phyloP scores from a whole-genome alignment of 176 grass and related monocot species.

The Zoysia japonica region DNA sequence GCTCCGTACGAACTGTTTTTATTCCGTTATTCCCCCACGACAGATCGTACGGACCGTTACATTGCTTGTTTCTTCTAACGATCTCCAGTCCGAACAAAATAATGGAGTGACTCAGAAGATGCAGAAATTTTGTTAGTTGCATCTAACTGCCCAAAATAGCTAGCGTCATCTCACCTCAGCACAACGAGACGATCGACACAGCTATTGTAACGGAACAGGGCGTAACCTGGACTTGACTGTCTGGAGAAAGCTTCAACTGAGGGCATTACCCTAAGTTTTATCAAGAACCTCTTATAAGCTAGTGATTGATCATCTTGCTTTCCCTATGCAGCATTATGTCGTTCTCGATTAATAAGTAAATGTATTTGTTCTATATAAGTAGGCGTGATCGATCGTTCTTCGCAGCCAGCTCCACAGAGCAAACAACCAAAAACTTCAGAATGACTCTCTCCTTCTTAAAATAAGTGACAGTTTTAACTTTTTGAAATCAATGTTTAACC shows the following conservation, averaged over 20 bases:
- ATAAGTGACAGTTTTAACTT: too few relatives aligned
- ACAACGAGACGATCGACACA: background rate
- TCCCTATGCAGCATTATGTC: background rate
- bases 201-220: background rate
- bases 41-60: too few relatives aligned
- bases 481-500: too few relatives aligned
- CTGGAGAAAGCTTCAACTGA: constrained; percentile 4
- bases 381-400: background rate
- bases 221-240: background rate
- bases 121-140: background rate
- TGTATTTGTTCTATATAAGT: background rate
- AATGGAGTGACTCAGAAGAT: background rate
- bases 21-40: too few relatives aligned
- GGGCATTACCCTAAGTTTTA: background rate
- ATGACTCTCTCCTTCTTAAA: too few relatives aligned
- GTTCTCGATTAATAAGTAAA: background rate
- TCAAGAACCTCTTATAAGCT: background rate
- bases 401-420: background rate
- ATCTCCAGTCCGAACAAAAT: background rate
- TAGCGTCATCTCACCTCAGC: background rate
- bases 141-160: background rate
- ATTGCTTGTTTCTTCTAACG: background rate
- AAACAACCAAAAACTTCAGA: background rate
- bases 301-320: background rate
- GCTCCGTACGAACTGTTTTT: background rate